Percentiles rank a stretch among this genome's conserved stretches.
phyloP scores from a whole-genome alignment of 2,329 filamentous ascomycete genomes.

The Plectosphaerella plurivora region DNA sequence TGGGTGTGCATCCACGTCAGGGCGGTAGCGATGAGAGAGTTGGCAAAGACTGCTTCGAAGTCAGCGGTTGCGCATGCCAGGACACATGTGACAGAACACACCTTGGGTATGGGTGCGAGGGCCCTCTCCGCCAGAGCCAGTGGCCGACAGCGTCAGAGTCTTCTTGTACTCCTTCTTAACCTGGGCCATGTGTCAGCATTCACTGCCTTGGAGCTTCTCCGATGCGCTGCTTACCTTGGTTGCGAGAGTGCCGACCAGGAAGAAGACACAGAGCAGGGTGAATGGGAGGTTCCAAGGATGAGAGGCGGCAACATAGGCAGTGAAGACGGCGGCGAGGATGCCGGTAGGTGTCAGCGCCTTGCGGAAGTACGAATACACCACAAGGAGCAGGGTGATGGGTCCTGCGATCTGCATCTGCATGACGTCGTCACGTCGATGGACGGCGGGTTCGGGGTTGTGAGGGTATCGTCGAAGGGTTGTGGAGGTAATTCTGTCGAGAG shows the following conservation, averaged over 20 bases:
- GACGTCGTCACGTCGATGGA: background rate
- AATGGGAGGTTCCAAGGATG: conserved; percentile 96
- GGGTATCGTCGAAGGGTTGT: too few species aligned
- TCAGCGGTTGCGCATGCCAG: background rate
- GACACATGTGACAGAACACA: conserved; percentile 11
- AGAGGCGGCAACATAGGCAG: conserved; percentile 62
- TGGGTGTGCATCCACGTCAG: conserved; percentile 55
- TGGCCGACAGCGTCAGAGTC: conserved; percentile 71
- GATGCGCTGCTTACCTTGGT: conserved; percentile 62
- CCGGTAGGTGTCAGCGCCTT: conserved; percentile 55
- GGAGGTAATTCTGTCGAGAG: too few species aligned
- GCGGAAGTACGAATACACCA: conserved; percentile 64
- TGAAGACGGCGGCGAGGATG: conserved; percentile 22
- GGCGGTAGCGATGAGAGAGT: conserved; percentile 74
- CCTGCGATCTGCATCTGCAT: conserved; percentile 29
- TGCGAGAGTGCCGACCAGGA: conserved; percentile 75
- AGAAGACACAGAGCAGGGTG: conserved; percentile 76
- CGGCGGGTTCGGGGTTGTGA: background rate
- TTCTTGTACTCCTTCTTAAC: conserved; percentile 86
- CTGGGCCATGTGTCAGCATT: conserved; percentile 32
- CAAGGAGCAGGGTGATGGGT: conserved; percentile 54
- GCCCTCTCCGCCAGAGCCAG: conserved; percentile 75
- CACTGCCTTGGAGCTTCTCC: background rate
- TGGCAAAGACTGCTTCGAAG: conserved; percentile 63
- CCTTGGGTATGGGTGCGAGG: conserved; percentile 80